These are phyloP conservation scores for Suillus variegatus DNA, from an alignment of 768 basidiomycete species.

Conservation along the genomic window DNA sequence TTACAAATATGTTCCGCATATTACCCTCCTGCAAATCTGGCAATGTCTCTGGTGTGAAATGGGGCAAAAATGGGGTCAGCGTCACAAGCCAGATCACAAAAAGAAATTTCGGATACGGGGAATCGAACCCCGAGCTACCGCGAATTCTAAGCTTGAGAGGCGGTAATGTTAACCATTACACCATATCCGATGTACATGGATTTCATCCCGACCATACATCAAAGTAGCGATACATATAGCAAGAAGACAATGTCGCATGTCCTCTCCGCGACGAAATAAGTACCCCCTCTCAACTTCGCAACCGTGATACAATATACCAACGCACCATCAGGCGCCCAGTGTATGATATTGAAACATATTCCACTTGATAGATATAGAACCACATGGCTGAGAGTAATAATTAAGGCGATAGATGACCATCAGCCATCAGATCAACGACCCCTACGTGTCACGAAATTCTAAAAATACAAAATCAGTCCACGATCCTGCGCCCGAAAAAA, in stretches of 20 bases:
- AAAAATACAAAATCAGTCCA: neutral
- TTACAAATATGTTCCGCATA: too few species aligned
- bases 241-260: too few species aligned
- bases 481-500: too few species aligned
- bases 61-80: too few species aligned
- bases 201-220: too few species aligned
- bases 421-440: neutral
- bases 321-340: neutral
- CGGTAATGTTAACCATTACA: conserved; percentile 9
- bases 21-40: too few species aligned
- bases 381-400: neutral
- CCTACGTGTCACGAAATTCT: conserved; percentile 5
- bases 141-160: conserved; percentile 50
- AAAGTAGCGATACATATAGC: too few species aligned
- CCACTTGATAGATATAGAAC: neutral
- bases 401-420: neutral
- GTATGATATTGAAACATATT: neutral
- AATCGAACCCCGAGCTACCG: conserved; percentile 61
- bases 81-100: too few species aligned
- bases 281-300: neutral
- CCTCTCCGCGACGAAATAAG: too few species aligned
- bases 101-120: conserved; percentile 43
- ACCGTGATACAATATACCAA: neutral
- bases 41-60: too few species aligned
- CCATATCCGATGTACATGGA: neutral